Evolutionary conservation across 1,139 yeast species (phyloP), one percentile per base, ranked within the genome.

Genomic region (Geotrichum bryndzae): DNA sequence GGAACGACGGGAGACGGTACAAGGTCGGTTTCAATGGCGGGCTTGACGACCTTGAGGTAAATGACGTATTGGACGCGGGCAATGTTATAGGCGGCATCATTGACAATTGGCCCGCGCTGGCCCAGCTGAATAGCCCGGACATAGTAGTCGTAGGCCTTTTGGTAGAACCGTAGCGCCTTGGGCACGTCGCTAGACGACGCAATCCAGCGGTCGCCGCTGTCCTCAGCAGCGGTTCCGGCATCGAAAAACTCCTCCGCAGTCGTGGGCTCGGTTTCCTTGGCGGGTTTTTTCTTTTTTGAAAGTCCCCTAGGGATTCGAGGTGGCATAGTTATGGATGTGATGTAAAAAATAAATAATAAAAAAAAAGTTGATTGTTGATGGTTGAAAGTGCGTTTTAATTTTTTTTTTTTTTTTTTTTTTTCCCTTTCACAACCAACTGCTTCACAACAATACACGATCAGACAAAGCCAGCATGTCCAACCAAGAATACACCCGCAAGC

Each of bases 181-280:
- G 72, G 67, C n/a, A 66, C 62, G 61, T 71, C 74, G 2, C 70
- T 69, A 2, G 72, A 68, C 4, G 57, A 54, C n/a, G 64, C 65
- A 29, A 69, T 63, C 74, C 74, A 71, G 50, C 74, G 67, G 60
- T 70, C 73, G 18, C 73, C 74, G 50, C 66, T 66, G 53, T 69
- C 74, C 51, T 70, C 74, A 54, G 68, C 70, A 10, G 65, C 67
- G 3, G 67, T 67, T 2, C 73, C 74, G 6, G 64, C 65, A 23
- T 69, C 71, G 27, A 69, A 62, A 59, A 63, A 68, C 33, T 70
- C 73, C 52, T 62, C 66, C 3, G 69, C 67, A 13, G 71, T 69
- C n/a, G 50, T 53, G 4, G 63, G 62, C n/a, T 50, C 53, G 3
- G 51, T 38, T 3, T 50, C 60, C 15, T n/a, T 46, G 2, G 6